Evolutionary conservation across 2,329 filamentous ascomycete genomes (phyloP), one percentile per base, ranked within the genome.

Genomic region (Beauveria asiatica): DNA sequence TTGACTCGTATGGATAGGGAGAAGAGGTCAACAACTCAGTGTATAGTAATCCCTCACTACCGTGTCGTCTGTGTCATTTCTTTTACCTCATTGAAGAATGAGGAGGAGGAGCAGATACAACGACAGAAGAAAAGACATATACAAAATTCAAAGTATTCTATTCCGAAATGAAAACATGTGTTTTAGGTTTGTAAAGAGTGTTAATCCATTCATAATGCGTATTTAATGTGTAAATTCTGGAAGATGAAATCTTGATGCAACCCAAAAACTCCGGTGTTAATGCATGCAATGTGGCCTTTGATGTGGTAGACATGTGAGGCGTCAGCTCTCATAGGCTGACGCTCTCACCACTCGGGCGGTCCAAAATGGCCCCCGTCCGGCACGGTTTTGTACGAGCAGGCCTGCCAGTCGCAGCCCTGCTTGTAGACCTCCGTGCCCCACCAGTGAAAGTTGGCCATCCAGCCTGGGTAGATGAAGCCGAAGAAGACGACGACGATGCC

Each of bases 341-440:
- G 3, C 17, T 21, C 37, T 45, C 23, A 86, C 84, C 85, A 87
- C 1, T 66, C 74, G 60, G 81, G 78, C 1, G 86, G 86, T 0
- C 88, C 88, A 72, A 92, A 92, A 61, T 76, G 81, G 25, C 80
- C 78, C 0, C 87, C 88, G 16, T 84, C 80, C 0, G 78, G 75
- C 5, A 94, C 80, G 0, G 73, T 79, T 59, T 78, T 83, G 69
- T 88, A 93, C 1, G 89, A 74, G 70, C 90, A 94, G 48, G 89
- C 90, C 70, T 86, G 80, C 89, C 90, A 94, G 75, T 94, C 90
- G 71, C 90, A 94, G 21, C 90, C 90, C 72, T 85, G 80, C 72
- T 91, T 92, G 70, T 91, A 92, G 5, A 93, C 81, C 69, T 94
- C 89, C 0, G 91, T 95, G 0, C 91, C 91, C 91, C 90, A 95